phyloP scores from a whole-genome alignment of 2,329 filamentous ascomycete genomes.

The Trichoderma sp. region DNA sequence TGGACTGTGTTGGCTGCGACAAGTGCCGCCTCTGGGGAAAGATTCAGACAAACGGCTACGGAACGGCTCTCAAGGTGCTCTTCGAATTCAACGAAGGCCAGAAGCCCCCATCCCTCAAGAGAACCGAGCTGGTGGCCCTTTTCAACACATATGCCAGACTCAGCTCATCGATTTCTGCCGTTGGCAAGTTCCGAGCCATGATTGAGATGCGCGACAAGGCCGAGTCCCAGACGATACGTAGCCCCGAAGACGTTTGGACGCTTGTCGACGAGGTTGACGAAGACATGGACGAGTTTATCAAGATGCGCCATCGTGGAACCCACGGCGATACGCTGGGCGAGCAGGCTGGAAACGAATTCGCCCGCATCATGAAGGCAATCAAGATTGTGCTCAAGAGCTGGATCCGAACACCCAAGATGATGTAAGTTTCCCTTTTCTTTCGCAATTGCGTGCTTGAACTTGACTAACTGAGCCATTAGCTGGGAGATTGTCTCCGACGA shows the following conservation, averaged over 20 bases:
- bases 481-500: slow-evolving; percentile 46
- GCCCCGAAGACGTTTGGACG: slow-evolving; percentile 18
- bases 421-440: slow-evolving; percentile 55
- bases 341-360: slow-evolving; percentile 60
- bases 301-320: slow-evolving; percentile 33
- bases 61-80: slow-evolving; percentile 88
- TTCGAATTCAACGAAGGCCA: slow-evolving; percentile 81
- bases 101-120: slow-evolving; percentile 69
- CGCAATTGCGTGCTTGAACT: neutral
- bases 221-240: slow-evolving; percentile 19
- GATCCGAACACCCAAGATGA: slow-evolving; percentile 60
- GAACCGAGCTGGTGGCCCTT: slow-evolving; percentile 89
- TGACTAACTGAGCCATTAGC: slow-evolving; percentile 28
- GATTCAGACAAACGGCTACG: slow-evolving; percentile 90
- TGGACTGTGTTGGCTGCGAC: slow-evolving; percentile 98
- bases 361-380: slow-evolving; percentile 58
- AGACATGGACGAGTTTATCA: slow-evolving; percentile 27
- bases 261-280: slow-evolving; percentile 34
- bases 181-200: slow-evolving; percentile 67
- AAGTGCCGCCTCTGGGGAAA: slow-evolving; percentile 99
- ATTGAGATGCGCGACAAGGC: slow-evolving; percentile 35
- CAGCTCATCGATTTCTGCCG: slow-evolving; percentile 72
- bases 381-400: slow-evolving; percentile 69
- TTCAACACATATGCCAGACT: slow-evolving; percentile 92
- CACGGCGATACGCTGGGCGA: slow-evolving; percentile 45